Evolutionary conservation across 2,329 filamentous ascomycete species (phyloP).

Genomic region (Xylaria sp.): DNA sequence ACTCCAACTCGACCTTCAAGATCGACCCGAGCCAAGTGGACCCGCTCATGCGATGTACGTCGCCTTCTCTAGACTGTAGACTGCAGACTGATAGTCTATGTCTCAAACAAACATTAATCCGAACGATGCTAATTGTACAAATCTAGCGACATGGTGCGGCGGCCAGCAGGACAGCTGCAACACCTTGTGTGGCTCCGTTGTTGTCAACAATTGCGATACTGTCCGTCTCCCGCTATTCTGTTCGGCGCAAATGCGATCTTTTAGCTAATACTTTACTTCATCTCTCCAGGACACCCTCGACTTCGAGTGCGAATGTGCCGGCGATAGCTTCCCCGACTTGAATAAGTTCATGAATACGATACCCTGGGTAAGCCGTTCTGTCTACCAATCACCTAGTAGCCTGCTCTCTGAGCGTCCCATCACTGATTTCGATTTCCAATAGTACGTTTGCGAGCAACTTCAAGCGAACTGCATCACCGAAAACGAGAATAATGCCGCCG

Average conservation of each 20-base stretch:
- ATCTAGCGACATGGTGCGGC: constrained; percentile 59
- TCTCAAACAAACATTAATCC: constrained; percentile 9
- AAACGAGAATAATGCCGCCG: constrained; percentile 55
- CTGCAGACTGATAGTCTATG: not conserved
- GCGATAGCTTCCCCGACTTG: constrained; percentile 61
- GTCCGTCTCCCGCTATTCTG: constrained; percentile 52
- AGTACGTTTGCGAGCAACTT: constrained; percentile 64
- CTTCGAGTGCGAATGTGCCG: constrained; percentile 62
- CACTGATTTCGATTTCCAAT: constrained; percentile 34
- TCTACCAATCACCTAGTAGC: not conserved
- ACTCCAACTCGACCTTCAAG: constrained; percentile 56
- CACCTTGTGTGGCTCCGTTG: constrained; percentile 57
- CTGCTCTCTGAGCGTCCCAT: not conserved
- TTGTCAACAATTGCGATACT: constrained; percentile 57
- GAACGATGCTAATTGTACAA: constrained; percentile 37
- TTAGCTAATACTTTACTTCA: constrained; percentile 17
- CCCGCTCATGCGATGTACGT: constrained; percentile 52
- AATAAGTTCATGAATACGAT: constrained; percentile 65
- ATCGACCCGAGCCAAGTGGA: constrained; percentile 53
- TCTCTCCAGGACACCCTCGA: constrained; percentile 49
- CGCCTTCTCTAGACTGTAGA: not conserved
- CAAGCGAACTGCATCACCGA: constrained; percentile 59
- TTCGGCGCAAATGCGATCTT: not conserved
- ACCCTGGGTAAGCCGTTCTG: constrained; percentile 45
- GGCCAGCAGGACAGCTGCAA: constrained; percentile 62